phyloP scores from a whole-genome alignment of 129 eudicot genomes.

The Silybum marianum region DNA sequence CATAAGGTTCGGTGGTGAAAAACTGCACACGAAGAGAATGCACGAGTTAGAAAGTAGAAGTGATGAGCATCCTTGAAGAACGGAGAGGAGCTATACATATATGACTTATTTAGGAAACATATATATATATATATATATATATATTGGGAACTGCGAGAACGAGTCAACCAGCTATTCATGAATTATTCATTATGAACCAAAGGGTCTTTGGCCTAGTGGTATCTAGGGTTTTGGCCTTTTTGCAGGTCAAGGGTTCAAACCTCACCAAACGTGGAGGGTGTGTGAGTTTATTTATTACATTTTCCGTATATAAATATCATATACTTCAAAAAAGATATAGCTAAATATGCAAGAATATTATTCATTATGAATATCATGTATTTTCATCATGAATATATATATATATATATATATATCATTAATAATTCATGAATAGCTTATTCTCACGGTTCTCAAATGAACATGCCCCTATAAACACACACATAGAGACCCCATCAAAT shows the following conservation, averaged over 20 bases:
- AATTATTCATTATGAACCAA: background rate
- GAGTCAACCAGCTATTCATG: background rate
- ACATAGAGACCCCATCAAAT: no score
- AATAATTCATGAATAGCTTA: background rate
- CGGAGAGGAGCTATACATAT: no score
- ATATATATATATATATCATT: background rate
- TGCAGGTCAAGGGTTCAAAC: no score
- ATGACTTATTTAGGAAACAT: background rate
- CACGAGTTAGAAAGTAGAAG: background rate
- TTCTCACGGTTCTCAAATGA: background rate
- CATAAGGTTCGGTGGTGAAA: slow-evolving; percentile 67
- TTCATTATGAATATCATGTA: background rate
- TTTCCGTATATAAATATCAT: no score
- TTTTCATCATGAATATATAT: background rate
- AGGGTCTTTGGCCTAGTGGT: no score
- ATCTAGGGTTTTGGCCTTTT: no score
- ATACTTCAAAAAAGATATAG: no score
- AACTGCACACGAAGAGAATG: slow-evolving; percentile 49
- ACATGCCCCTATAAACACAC: background rate
- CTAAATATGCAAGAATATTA: background rate
- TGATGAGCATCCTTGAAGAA: no score
- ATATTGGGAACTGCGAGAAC: background rate
- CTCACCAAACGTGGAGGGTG: no score
- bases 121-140: no score
- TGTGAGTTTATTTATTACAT: no score